phyloP scores from a whole-genome alignment of 106 monocot genomes.

The Phalaenopsis aphrodite region DNA sequence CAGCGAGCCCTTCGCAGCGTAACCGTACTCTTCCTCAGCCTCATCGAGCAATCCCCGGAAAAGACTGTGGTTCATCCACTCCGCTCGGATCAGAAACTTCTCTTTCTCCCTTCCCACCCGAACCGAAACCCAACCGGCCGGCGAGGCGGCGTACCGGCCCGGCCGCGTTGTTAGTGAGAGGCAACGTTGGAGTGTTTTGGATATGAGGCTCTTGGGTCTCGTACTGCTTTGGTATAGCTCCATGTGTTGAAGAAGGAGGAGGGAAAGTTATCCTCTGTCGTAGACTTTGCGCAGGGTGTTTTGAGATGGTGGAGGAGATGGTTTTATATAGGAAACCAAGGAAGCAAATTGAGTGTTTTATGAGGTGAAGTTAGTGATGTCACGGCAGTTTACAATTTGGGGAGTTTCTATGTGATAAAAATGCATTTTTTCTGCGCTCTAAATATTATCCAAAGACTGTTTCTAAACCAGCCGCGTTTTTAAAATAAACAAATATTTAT shows the following conservation, averaged over 20 bases:
- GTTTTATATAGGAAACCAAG: too few relatives aligned
- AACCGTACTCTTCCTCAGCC: constrained; percentile 52
- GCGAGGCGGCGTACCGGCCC: background rate
- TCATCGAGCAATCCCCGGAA: constrained; percentile 48
- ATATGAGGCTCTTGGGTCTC: background rate
- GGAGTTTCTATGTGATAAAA: too few relatives aligned
- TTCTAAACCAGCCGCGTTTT: too few relatives aligned
- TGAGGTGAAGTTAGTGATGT: too few relatives aligned
- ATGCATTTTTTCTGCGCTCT: too few relatives aligned
- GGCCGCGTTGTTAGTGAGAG: background rate
- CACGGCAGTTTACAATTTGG: too few relatives aligned
- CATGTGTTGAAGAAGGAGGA: background rate
- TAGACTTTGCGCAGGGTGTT: constrained; percentile 1
- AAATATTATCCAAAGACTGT: too few relatives aligned
- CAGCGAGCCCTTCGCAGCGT: constrained; percentile 26
- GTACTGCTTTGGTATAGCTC: background rate
- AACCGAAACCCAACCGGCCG: constrained; percentile 42
- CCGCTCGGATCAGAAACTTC: constrained; percentile 37
- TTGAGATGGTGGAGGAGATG: background rate
- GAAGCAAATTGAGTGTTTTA: too few relatives aligned
- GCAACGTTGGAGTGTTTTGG: background rate
- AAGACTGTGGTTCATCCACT: constrained; percentile 47
- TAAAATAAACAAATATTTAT: too few relatives aligned
- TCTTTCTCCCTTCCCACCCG: constrained; percentile 49
- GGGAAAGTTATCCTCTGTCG: background rate